Evolutionary conservation across 495 filamentous ascomycete genomes (phyloP).

Genomic region (Achaetomiella virescens): DNA sequence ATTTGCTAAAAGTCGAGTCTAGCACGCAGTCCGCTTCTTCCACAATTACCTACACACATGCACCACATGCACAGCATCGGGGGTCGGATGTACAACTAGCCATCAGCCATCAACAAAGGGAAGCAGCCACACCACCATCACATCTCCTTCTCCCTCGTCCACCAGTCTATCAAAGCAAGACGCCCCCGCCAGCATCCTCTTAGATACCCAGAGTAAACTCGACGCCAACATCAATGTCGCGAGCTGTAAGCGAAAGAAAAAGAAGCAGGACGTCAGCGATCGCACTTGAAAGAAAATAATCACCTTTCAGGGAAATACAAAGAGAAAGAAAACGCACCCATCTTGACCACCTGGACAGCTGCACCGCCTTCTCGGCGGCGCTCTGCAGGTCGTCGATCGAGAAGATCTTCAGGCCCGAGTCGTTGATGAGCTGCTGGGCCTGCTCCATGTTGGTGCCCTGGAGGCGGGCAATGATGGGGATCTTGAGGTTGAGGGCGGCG

Average conservation of each 20-base stretch:
- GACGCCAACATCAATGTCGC: conserved; percentile 96
- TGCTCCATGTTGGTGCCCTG: conserved; percentile 99
- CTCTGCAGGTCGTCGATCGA: conserved; percentile 96
- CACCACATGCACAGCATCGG: background rate
- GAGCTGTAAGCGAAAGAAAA: conserved; percentile 46
- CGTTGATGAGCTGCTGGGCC: conserved; percentile 92
- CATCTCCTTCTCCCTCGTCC: background rate
- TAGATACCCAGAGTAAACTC: conserved; percentile 96
- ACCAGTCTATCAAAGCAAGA: background rate
- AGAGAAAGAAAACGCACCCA: conserved; percentile 53
- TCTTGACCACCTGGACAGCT: conserved; percentile 98
- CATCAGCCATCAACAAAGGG: background rate
- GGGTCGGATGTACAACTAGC: background rate
- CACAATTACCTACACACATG: background rate
- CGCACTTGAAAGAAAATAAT: background rate
- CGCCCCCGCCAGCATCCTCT: conserved; percentile 5
- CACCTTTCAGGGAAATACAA: conserved; percentile 9
- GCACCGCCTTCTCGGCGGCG: conserved; percentile 95
- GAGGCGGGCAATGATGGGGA: conserved; percentile 90
- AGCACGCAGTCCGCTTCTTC: background rate
- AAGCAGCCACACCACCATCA: background rate
- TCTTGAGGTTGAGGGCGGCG: conserved; percentile 86
- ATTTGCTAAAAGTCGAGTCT: background rate
- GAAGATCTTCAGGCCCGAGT: conserved; percentile 98
- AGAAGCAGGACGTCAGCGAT: conserved; percentile 11